A percentile compares a stretch with the other conserved stretches of the same genome.
Conservation (phyloP, 2,329 filamentous ascomycete species). For the Xylariaceae sp. region DNA sequence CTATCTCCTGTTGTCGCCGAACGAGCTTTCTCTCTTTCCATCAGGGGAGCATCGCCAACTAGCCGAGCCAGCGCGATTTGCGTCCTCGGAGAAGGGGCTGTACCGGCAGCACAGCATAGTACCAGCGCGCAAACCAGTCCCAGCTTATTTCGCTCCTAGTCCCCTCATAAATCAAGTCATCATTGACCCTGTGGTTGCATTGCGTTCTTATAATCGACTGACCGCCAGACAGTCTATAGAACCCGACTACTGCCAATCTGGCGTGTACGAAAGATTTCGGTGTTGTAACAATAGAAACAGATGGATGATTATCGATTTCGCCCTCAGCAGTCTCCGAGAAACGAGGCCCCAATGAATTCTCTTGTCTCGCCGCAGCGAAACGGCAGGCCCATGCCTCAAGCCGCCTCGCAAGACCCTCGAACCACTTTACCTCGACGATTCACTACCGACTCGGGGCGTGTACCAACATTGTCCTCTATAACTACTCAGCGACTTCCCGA, state of each 20-base stretch:
- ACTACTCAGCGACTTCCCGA: conserved; percentile 56
- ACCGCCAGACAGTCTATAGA: conserved; percentile 45
- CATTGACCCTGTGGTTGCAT: conserved; percentile 1
- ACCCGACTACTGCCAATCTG: conserved; percentile 41
- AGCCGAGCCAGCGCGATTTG: conserved; percentile 30
- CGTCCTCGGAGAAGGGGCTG: conserved; percentile 24
- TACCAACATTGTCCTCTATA: conserved; percentile 75
- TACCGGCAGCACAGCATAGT: conserved; percentile 26
- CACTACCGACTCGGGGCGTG: conserved; percentile 86
- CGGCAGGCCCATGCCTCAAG: conserved; percentile 65
- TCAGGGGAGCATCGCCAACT: conserved; percentile 29
- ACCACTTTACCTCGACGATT: conserved; percentile 86
- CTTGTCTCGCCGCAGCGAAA: conserved; percentile 78
- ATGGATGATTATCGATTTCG: conserved; percentile 84
- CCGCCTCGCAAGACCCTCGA: conserved; percentile 70
- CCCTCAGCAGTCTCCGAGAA: conserved; percentile 76
- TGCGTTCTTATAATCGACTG: conserved; percentile 18
- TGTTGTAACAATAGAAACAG: conserved; percentile 50
- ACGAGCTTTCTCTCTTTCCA: conserved; percentile 4
- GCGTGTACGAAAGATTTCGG: conserved; percentile 49
- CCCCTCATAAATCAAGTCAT: conserved; percentile 18
- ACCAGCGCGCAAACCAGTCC: conserved; percentile 24
- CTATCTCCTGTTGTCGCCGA: conserved; percentile 1
- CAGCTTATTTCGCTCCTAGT: conserved; percentile 19
- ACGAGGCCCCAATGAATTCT: conserved; percentile 76